A percentile compares a stretch with the other conserved stretches of the same genome.
Evolutionary conservation across 495 filamentous ascomycete species (phyloP).

Genomic region (Aspergillus heteromorphus): DNA sequence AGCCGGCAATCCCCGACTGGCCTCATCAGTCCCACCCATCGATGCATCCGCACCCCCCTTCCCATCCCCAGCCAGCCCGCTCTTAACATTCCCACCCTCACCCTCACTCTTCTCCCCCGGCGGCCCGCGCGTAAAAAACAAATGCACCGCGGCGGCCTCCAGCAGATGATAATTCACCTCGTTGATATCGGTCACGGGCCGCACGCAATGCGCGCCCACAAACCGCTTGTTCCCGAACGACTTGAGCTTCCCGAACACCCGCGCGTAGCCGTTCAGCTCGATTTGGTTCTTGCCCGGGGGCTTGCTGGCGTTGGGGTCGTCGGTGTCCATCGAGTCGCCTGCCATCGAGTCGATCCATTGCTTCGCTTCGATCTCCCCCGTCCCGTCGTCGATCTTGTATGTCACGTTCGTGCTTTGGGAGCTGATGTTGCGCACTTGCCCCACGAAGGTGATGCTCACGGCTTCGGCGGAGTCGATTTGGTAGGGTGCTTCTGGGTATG

Average conservation of each 20-base stretch:
- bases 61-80: conserved; percentile 18
- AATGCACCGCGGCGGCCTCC: conserved; percentile 80
- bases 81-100: too few species aligned
- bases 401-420: conserved; percentile 85
- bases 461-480: conserved; percentile 70
- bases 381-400: conserved; percentile 93
- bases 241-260: conserved; percentile 75
- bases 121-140: conserved; percentile 78
- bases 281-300: conserved; percentile 42
- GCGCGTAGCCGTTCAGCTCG: conserved; percentile 68
- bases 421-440: conserved; percentile 81
- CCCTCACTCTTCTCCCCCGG: conserved; percentile 36
- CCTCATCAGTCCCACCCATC: conserved; percentile 34
- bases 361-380: conserved; percentile 87
- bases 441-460: conserved; percentile 67
- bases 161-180: conserved; percentile 87
- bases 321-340: conserved; percentile 44
- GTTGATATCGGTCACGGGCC: conserved; percentile 76
- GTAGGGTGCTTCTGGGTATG: conserved; percentile 68
- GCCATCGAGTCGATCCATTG: conserved; percentile 71
- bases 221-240: conserved; percentile 72
- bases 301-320: conserved; percentile 27
- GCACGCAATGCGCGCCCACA: conserved; percentile 74
- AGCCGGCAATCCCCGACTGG: conserved; percentile 32
- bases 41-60: conserved; percentile 31